These are phyloP conservation scores for Pyrenula massariospora DNA, from an alignment of 495 filamentous ascomycete species.

Conservation along the genomic window DNA sequence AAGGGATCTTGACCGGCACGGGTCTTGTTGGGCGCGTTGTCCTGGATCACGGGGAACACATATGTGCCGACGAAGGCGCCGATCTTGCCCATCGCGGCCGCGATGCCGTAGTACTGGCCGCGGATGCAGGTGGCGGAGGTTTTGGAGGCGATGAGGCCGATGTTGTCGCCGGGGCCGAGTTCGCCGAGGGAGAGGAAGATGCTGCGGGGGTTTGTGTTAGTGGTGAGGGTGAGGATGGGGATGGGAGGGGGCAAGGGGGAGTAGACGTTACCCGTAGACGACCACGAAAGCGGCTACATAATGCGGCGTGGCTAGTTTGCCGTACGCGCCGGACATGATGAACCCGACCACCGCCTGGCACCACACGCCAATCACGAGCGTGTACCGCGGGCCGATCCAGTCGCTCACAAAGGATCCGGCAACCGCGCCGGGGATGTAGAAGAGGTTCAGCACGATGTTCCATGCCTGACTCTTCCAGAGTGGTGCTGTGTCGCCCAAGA, in stretches of 20 bases:
- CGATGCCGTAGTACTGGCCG: slow-evolving; percentile 86
- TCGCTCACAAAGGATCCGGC: slow-evolving; percentile 66
- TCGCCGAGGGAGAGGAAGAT: slow-evolving; percentile 80
- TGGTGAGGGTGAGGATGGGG: too few species aligned
- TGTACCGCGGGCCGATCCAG: slow-evolving; percentile 60
- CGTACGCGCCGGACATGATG: slow-evolving; percentile 73
- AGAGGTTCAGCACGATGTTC: slow-evolving; percentile 73
- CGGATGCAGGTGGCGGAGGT: slow-evolving; percentile 76
- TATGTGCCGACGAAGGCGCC: slow-evolving; percentile 87
- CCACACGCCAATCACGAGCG: slow-evolving; percentile 53
- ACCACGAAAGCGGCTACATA: slow-evolving; percentile 70
- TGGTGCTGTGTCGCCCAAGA: slow-evolving; percentile 41
- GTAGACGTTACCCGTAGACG: slow-evolving; percentile 48
- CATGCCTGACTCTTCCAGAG: slow-evolving; percentile 73
- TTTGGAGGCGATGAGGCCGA: slow-evolving; percentile 77
- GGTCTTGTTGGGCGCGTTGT: slow-evolving; percentile 46
- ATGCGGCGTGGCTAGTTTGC: slow-evolving; percentile 41
- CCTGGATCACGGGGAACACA: slow-evolving; percentile 61
- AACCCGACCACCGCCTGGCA: slow-evolving; percentile 71
- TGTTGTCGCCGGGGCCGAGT: slow-evolving; percentile 82
- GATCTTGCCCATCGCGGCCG: slow-evolving; percentile 74
- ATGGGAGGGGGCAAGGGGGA: too few species aligned
- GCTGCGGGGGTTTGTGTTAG: slow-evolving; percentile 29
- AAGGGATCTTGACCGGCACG: slow-evolving; percentile 70
- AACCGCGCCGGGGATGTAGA: slow-evolving; percentile 75